Evolutionary conservation across 306 rosid genomes (phyloP).

Genomic region (Inga leiocalycina): DNA sequence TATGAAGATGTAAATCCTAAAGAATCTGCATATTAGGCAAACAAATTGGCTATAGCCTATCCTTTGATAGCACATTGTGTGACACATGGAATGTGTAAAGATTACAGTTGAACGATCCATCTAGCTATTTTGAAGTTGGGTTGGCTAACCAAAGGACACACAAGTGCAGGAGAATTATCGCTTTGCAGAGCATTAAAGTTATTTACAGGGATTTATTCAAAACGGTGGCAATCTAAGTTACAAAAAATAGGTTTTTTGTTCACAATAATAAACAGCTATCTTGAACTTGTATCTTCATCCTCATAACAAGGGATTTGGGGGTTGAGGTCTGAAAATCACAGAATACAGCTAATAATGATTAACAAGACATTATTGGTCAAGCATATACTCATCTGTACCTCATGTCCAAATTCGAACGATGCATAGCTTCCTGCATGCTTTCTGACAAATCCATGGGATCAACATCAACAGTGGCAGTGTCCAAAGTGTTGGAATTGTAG

Average conservation of each 20-base stretch:
- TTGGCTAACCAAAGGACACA: not conserved
- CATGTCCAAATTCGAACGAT: slow-evolving; percentile 93
- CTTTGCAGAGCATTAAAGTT: slow-evolving; percentile 9
- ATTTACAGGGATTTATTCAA: not conserved
- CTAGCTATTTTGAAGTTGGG: not conserved
- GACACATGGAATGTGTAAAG: not conserved
- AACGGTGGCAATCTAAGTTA: not conserved
- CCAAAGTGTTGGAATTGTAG: slow-evolving; percentile 48
- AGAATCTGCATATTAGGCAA: slow-evolving; percentile 7
- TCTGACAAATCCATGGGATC: slow-evolving; percentile 98
- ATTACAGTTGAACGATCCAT: not conserved
- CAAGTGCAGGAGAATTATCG: not conserved
- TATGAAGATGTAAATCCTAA: slow-evolving; percentile 20
- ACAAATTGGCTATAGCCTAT: not conserved
- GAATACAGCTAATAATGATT: slow-evolving; percentile 2
- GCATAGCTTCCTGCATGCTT: slow-evolving; percentile 99
- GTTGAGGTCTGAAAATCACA: slow-evolving; percentile 8
- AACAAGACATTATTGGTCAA: slow-evolving; percentile 25
- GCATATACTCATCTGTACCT: slow-evolving; percentile 66
- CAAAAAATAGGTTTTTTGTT: not conserved
- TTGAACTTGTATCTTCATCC: not conserved
- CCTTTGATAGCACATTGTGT: not conserved
- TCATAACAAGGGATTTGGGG: not conserved
- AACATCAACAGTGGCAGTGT: slow-evolving; percentile 48
- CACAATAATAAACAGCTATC: slow-evolving; percentile 16